A percentile compares a stretch with the other conserved stretches of the same genome.
Evolutionary conservation across 495 filamentous ascomycete genomes (phyloP).

Genomic region (Penicillium samsonianum): DNA sequence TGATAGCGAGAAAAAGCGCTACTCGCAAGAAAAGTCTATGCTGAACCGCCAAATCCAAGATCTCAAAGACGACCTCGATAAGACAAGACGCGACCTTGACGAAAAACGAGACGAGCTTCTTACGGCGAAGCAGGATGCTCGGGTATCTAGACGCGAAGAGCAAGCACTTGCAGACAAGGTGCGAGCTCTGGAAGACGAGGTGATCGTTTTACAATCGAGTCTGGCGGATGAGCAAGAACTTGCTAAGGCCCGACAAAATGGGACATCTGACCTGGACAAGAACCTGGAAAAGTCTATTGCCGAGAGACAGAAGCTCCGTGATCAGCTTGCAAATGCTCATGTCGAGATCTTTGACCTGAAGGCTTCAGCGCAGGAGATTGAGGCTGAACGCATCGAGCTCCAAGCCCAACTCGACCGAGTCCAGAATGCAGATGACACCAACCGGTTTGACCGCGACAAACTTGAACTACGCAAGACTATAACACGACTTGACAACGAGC

Average conservation of each 20-base stretch:
- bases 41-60: constrained; percentile 59
- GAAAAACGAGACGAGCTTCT: constrained; percentile 60
- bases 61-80: constrained; percentile 55
- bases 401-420: constrained; percentile 55
- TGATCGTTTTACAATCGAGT: constrained; percentile 71
- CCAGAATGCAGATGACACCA: constrained; percentile 53
- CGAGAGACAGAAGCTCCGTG: constrained; percentile 64
- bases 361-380: constrained; percentile 51
- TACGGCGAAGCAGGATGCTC: constrained; percentile 64
- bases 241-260: constrained; percentile 55
- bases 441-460: constrained; percentile 62
- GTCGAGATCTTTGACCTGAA: constrained; percentile 61
- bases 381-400: constrained; percentile 66
- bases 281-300: constrained; percentile 51
- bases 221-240: constrained; percentile 74
- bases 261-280: constrained; percentile 47
- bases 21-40: constrained; percentile 55
- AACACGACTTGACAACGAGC: constrained; percentile 59
- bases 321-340: constrained; percentile 61
- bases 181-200: constrained; percentile 76
- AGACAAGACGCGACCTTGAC: constrained; percentile 55
- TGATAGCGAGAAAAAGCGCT: constrained; percentile 59
- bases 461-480: constrained; percentile 61
- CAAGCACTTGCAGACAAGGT: constrained; percentile 64
- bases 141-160: constrained; percentile 64